Evolutionary conservation across 176 grass and related monocot genomes (phyloP), one percentile per base, ranked within the genome.

Genomic region (Raddia guianensis): DNA sequence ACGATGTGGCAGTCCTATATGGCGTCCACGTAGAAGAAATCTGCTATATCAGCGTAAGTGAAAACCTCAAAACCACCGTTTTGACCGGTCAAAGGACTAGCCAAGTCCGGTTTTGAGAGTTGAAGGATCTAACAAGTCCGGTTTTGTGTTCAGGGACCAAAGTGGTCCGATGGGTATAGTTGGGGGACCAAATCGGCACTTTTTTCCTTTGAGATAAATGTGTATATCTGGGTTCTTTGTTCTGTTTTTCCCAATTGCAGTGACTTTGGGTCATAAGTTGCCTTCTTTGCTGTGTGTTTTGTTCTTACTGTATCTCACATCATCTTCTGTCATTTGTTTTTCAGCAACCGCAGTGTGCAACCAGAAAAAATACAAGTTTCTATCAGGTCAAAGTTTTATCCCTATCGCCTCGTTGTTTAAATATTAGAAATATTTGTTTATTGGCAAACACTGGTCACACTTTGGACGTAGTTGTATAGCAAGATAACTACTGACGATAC

Each of bases 301-400:
- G 32, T 33, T 75, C 2, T 77, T 49, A 42, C 35, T 50, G 8
- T 54, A 63, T 87, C 75, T 83, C 32, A 87, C 35, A 11, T 19
- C 12, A 64, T 33, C 3, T 70, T 7, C 68, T 11, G 10, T 68
- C n/a, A 27, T 40, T 72, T 20, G 4, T 64, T 78, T 89, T 83
- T 72, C 91, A 97, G 94, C 94, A 81, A 84, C 85, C 51, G 68
- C 79, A 63, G 89, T 94, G 63, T 77, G 82, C 61, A 72, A 44
- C 43, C 66, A 85, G 76, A 94, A 71, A 68, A 80, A 72, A 82
- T 97, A 94, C 27, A 90, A 94, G 52, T 97, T 97, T 74, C 85
- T 97, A 11, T 97, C 89, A 87, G 91, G 94, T 97, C 52, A 78
- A 75, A 21, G 14, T 49, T 49, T 71, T n/a, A 71, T 65, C 48